These are phyloP conservation scores for Umbelopsis ramanniana DNA, from an alignment of 192 early-diverging fungal species.

Conservation along the genomic window DNA sequence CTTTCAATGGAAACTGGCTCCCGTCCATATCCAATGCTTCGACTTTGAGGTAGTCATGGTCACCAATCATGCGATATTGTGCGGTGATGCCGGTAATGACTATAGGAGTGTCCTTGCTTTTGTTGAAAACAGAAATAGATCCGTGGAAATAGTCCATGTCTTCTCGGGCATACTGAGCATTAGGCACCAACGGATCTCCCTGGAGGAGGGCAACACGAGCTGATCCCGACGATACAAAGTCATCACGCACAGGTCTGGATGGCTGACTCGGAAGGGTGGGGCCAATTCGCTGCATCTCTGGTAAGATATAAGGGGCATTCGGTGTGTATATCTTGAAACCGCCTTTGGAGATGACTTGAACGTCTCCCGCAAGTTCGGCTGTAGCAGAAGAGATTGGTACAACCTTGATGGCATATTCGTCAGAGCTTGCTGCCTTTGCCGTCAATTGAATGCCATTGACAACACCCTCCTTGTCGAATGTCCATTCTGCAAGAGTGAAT, in stretches of 20 bases:
- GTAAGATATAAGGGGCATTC: constrained; percentile 37
- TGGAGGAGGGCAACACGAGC: constrained; percentile 33
- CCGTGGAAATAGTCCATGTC: constrained; percentile 50
- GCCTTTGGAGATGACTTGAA: constrained; percentile 35
- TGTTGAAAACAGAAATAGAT: constrained; percentile 49
- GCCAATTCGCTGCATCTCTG: constrained; percentile 39
- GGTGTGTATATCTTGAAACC: constrained; percentile 47
- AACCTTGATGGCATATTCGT: constrained; percentile 25
- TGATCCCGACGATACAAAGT: constrained; percentile 39
- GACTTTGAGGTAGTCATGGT: constrained; percentile 39
- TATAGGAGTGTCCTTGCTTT: constrained; percentile 33
- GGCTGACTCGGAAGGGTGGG: constrained; percentile 32
- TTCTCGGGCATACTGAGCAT: constrained; percentile 35
- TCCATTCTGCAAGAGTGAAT: constrained; percentile 51
- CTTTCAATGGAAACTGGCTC: constrained; percentile 36
- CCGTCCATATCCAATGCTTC: constrained; percentile 31
- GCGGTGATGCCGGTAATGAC: constrained; percentile 44
- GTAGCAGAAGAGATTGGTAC: constrained; percentile 39
- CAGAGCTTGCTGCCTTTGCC: constrained; percentile 37
- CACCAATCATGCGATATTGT: constrained; percentile 51
- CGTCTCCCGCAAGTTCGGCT: constrained; percentile 32
- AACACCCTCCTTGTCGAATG: constrained; percentile 31
- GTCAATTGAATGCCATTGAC: constrained; percentile 44
- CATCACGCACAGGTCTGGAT: constrained; percentile 37
- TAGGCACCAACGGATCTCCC: constrained; percentile 40